These are phyloP conservation scores for Globisporangium yorkense DNA, from an alignment of 352 stramenopile genomes.

Conservation along the genomic window DNA sequence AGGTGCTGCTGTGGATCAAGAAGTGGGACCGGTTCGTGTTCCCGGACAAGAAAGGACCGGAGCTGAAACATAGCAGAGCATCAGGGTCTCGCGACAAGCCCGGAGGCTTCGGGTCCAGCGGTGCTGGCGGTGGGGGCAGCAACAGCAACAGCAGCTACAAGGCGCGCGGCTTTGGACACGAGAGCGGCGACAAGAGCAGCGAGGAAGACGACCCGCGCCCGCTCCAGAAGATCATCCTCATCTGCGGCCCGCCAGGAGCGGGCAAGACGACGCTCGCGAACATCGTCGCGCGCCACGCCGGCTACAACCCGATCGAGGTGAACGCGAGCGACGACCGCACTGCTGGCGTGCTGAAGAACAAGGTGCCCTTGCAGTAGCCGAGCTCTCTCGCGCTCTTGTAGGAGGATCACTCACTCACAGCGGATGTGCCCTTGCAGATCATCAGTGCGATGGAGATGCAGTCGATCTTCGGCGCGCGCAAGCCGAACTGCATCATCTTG, in stretches of 20 bases:
- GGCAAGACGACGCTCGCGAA: constrained; percentile 98
- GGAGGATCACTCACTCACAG: neutral
- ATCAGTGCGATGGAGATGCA: constrained; percentile 91
- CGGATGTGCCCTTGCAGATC: constrained; percentile 20
- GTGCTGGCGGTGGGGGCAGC: neutral
- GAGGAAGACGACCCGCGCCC: constrained; percentile 41
- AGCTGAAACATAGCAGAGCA: neutral
- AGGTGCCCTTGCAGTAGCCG: constrained; percentile 31
- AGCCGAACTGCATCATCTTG: constrained; percentile 97
- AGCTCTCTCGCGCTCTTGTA: neutral
- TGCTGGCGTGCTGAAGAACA: constrained; percentile 86
- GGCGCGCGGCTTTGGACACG: neutral
- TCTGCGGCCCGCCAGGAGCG: constrained; percentile 91
- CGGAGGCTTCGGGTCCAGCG: neutral
- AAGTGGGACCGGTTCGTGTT: constrained; percentile 97
- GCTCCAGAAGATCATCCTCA: constrained; percentile 89
- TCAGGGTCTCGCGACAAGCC: neutral
- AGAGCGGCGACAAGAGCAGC: constrained; percentile 9
- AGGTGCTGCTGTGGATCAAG: constrained; percentile 94
- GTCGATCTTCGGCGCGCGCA: constrained; percentile 81
- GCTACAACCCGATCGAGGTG: constrained; percentile 96
- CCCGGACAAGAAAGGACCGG: constrained; percentile 39
- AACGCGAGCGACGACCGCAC: constrained; percentile 98
- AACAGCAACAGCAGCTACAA: constrained; percentile 7
- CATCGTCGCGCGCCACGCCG: constrained; percentile 93